Evolutionary conservation across 768 basidiomycete species (phyloP), one percentile per base, ranked within the genome.

Genomic region (Termitomyces sp.): DNA sequence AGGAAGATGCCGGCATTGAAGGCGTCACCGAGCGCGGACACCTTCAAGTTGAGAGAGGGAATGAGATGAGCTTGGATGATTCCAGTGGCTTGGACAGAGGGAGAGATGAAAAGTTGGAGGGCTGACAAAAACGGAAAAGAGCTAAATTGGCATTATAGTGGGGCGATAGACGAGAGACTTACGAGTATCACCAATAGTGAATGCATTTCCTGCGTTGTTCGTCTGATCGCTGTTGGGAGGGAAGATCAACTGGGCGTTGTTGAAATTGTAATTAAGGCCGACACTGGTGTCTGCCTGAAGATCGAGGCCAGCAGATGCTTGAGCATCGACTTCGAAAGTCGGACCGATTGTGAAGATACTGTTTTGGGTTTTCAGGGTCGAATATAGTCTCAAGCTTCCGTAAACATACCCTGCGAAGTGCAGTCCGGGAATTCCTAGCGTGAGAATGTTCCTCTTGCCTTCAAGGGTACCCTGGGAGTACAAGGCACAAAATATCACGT

Each of bases 281-380:
- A 82, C 73, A 6, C 64, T 72, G 61, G 79, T 60, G 58, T 77
- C 73, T 18, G 77, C 68, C 50, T 74, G 68, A 12, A 79, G 60
- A 44, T 76, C 73, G 18, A 80, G 64, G 1, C 55, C 63, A 5
- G 75, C 75, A 9, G 57, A 71, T 0, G 72, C 74, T 55, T 73
- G 68, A 3, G 70, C 78, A 32, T 75, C 70, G 58, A 84, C 69
- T 43, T 74, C 63, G 70, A 83, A 79, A 0, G 76, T 70, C 4
- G 82, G 82, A 0, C 82, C 82, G 30, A 84, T 63, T 13, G 72
- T 73, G 36, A 84, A 63, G 50, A 84, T 72, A 4, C 81, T 80
- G 52, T 13, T 36, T 36, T 16, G 20, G 16, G 16, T 49, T 26
- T n/a, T 60, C 54, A 26, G 18, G 30, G 4, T 51, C 36, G 43